phyloP scores from a whole-genome alignment of 1,139 yeast species.

The Hansenula lynferdii region DNA sequence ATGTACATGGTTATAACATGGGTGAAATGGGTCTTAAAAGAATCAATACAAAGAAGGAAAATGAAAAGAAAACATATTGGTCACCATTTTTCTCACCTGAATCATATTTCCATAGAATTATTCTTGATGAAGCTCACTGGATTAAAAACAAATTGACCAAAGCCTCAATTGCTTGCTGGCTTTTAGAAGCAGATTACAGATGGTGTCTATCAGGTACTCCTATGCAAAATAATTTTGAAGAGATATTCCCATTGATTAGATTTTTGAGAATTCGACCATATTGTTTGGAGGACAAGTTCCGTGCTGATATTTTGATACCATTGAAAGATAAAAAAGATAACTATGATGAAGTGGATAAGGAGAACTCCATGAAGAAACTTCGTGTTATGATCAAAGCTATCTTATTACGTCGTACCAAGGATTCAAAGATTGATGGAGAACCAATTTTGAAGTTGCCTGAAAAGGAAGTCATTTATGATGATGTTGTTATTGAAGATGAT shows the following conservation, averaged over 20 bases:
- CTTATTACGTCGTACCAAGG: constrained; percentile 74
- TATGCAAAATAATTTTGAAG: constrained; percentile 81
- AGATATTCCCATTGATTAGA: constrained; percentile 69
- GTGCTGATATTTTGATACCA: constrained; percentile 54
- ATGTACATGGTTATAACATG: constrained; percentile 30
- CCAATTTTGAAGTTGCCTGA: constrained; percentile 61
- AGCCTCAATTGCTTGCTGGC: constrained; percentile 63
- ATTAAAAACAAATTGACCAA: constrained; percentile 73
- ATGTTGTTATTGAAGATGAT: constrained; percentile 44
- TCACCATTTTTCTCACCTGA: constrained; percentile 64
- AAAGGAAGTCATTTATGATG: constrained; percentile 44
- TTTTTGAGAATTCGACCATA: constrained; percentile 71
- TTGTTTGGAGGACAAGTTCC: constrained; percentile 52
- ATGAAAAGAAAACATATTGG: constrained; percentile 28
- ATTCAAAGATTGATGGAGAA: constrained; percentile 66
- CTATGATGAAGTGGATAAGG: constrained; percentile 28
- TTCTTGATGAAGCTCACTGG: constrained; percentile 88
- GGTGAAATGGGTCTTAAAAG: constrained; percentile 24
- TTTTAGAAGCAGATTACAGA: constrained; percentile 48
- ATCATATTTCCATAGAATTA: constrained; percentile 57
- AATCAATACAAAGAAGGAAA: constrained; percentile 26
- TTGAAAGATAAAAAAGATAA: constrained; percentile 33
- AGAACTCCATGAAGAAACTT: constrained; percentile 54
- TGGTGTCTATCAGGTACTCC: constrained; percentile 96
- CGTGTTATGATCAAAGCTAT: constrained; percentile 74